These are phyloP conservation scores for Suhomyces atakaporum DNA, from an alignment of 1,139 yeast genomes.

Conservation along the genomic window DNA sequence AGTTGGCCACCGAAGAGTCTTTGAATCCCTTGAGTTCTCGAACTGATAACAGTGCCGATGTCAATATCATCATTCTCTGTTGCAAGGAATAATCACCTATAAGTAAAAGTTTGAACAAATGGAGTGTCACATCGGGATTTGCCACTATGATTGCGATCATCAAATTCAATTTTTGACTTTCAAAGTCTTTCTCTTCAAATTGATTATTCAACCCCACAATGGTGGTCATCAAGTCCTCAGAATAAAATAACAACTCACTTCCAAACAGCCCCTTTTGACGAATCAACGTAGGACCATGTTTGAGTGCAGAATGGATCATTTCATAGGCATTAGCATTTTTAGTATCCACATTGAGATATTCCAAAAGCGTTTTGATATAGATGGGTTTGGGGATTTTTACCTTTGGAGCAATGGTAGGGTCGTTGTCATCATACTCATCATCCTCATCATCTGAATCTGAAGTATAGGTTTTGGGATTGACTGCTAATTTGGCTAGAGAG, in stretches of 20 bases:
- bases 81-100: slow-evolving; percentile 69
- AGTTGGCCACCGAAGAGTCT: slow-evolving; percentile 46
- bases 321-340: slow-evolving; percentile 50
- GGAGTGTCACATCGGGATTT: slow-evolving; percentile 42
- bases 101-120: slow-evolving; percentile 44
- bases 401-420: slow-evolving; percentile 43
- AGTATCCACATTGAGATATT: slow-evolving; percentile 49
- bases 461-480: slow-evolving; percentile 1
- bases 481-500: neutral
- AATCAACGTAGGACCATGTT: slow-evolving; percentile 54
- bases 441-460: slow-evolving; percentile 13
- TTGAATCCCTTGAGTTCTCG: slow-evolving; percentile 60
- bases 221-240: slow-evolving; percentile 46
- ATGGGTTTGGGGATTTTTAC: slow-evolving; percentile 52
- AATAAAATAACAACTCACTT: slow-evolving; percentile 53
- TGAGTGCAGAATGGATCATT: slow-evolving; percentile 53
- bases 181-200: slow-evolving; percentile 52
- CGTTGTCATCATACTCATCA: slow-evolving; percentile 58
- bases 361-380: slow-evolving; percentile 63
- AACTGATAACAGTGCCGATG: slow-evolving; percentile 58
- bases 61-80: slow-evolving; percentile 56
- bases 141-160: slow-evolving; percentile 56
- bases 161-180: slow-evolving; percentile 48
- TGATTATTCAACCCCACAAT: slow-evolving; percentile 52
- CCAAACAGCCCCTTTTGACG: slow-evolving; percentile 54